phyloP scores from a whole-genome alignment of 73 alveolate genomes.

The Halteria grandinella region DNA sequence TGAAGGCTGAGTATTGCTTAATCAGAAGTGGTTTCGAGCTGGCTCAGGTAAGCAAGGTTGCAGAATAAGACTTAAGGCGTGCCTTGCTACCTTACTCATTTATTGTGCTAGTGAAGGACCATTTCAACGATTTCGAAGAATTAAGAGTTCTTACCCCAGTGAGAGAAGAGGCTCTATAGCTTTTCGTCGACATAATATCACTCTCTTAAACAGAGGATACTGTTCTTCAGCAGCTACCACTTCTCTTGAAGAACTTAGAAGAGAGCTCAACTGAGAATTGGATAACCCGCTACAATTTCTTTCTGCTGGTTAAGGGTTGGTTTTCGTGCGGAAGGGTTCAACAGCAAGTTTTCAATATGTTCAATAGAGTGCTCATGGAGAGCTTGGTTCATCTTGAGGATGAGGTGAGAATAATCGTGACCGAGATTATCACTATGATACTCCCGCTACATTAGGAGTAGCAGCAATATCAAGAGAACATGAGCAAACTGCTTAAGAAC shows the following conservation, averaged over 20 bases:
- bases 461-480: background rate
- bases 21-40: too few relatives aligned
- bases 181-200: too few relatives aligned
- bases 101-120: conserved; percentile 11
- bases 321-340: background rate
- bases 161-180: conserved; percentile 36
- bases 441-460: background rate
- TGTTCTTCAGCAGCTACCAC: too few relatives aligned
- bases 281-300: conserved; percentile 31
- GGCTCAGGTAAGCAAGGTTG: too few relatives aligned
- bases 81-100: conserved; percentile 4
- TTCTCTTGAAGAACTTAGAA: too few relatives aligned
- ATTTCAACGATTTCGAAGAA: conserved; percentile 46
- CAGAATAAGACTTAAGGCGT: too few relatives aligned
- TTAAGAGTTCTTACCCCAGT: conserved; percentile 42
- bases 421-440: conserved; percentile 47
- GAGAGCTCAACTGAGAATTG: conserved; percentile 28
- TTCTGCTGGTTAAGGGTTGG: conserved; percentile 20
- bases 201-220: too few relatives aligned
- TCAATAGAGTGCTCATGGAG: conserved; percentile 34
- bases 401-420: conserved; percentile 58
- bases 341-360: background rate
- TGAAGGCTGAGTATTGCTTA: background rate
- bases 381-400: conserved; percentile 52
- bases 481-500: background rate